Evolutionary conservation across 2,329 filamentous ascomycete genomes (phyloP).

Genomic region (Akanthomyces lecanii): DNA sequence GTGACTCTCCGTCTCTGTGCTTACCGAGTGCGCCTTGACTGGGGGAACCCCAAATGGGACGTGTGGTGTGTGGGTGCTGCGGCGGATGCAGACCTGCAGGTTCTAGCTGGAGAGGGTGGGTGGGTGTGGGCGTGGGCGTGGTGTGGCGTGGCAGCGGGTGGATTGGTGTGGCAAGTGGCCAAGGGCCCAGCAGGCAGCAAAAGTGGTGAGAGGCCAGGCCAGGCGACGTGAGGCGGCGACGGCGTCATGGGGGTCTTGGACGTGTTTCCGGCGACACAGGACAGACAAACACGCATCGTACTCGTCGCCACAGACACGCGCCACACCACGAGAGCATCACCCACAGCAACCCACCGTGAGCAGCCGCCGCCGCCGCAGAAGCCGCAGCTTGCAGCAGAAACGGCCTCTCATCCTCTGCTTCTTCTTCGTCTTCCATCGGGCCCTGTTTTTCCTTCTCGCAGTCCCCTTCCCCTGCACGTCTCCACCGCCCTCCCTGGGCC

Average conservation of each 20-base stretch:
- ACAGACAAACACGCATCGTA: background rate
- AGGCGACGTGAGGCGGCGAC: conserved; percentile 6
- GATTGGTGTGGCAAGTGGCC: conserved; percentile 1
- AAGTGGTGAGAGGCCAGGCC: background rate
- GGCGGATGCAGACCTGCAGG: conserved; percentile 15
- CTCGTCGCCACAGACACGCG: background rate
- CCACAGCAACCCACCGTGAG: background rate
- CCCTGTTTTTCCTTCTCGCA: conserved; percentile 10
- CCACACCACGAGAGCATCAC: background rate
- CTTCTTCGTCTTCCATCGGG: background rate
- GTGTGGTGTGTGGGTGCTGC: conserved; percentile 9
- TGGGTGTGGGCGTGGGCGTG: background rate
- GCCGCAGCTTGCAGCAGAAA: background rate
- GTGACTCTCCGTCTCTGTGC: background rate
- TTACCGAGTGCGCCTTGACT: conserved; percentile 5
- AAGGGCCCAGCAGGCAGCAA: background rate
- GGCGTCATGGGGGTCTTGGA: conserved; percentile 1
- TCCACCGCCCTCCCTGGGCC: conserved; percentile 13
- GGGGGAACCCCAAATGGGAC: background rate
- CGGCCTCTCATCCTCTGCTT: background rate
- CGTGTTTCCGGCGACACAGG: background rate
- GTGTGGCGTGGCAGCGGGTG: conserved; percentile 6
- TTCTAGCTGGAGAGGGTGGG: conserved; percentile 11
- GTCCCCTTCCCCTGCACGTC: background rate
- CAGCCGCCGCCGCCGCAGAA: background rate